Base-by-base conservation (phyloP, 768 basidiomycete species). In the Leccinum uliginosum region DNA sequence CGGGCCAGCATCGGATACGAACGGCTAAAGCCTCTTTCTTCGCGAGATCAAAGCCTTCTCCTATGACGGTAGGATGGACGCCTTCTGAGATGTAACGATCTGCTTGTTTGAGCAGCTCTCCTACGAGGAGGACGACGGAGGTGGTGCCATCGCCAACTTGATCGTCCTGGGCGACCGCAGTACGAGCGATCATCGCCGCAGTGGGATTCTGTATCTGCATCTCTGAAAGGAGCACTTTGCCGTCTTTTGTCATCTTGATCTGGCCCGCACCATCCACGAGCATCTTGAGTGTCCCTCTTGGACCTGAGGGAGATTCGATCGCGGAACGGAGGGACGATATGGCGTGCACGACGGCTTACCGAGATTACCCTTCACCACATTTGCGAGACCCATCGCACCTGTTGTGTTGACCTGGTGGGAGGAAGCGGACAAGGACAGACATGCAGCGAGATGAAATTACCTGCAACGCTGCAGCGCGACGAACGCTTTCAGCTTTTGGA, bases 151-250 rank as follows among this genome's bases (percentile, higher is more conserved):
- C 97, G 61, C 97, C 97, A 45, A 97, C 95, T 80, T 98, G 95
- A 68, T 98, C 97, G 65, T 99, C 97, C 71, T 98, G 97, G 3
- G 97, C 96, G 23, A 98, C 96, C 14, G 97, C 97, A 44, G 97
- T 98, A 51, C 94, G 85, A 47, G 97, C 97, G 68, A 99, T 93
- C 93, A 99, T 96, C 30, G 97, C 95, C 17, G 97, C 97, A 3
- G 97, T 98, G 29, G 97, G 97, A 72, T 99, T 98, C 75, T 92
- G 90, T 65, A 99, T 99, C 77, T 98, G 97, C 97, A 99, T 99
- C 77, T 99, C 97, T 43, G 94, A 96, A 57, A 99, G 80, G 55
- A 99, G 76, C 43, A 98, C 96, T 77, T 99, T 99, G 61, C 97
- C 97, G 68, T 98, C 97, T 80, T 98, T 99, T 62, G 97, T 98